Percentiles rank a stretch among this genome's conserved stretches.
Conservation (phyloP, 371 early-diverging fungal genomes). For the Syncephalastrum racemosum region DNA sequence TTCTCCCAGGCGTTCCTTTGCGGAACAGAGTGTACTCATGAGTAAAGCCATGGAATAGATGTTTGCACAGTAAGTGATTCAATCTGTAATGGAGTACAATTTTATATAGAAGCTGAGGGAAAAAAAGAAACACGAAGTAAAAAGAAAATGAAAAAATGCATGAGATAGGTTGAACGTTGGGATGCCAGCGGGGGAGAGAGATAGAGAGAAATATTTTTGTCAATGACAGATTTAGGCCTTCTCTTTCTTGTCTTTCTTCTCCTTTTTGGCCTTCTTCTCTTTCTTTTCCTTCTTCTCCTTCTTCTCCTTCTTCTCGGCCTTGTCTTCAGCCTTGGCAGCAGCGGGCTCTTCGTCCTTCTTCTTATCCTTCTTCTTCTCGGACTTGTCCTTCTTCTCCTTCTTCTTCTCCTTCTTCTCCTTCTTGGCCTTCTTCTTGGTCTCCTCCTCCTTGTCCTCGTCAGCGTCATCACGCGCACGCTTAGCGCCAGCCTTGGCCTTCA, state of each 20-base stretch:
- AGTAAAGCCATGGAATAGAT: no score
- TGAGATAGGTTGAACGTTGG: neutral
- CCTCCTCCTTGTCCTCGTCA: no score
- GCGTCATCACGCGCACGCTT: neutral
- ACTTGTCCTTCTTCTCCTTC: slow-evolving; percentile 14
- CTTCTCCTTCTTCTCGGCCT: slow-evolving; percentile 58
- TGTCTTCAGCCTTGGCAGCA: slow-evolving; percentile 33
- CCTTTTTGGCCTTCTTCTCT: slow-evolving; percentile 59
- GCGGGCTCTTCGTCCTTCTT: slow-evolving; percentile 30
- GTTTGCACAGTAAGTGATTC: no score
- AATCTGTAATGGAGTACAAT: no score
- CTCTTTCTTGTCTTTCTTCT: slow-evolving; percentile 46
- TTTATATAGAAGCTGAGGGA: slow-evolving; percentile 2
- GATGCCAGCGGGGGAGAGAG: neutral
- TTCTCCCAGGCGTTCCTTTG: no score
- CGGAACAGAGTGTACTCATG: no score
- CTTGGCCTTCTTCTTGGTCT: slow-evolving; percentile 34
- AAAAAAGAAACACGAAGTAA: neutral
- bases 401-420: slow-evolving; percentile 50
- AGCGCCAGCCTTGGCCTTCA: neutral
- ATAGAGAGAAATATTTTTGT: neutral
- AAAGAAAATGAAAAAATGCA: neutral
- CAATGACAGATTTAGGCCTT: slow-evolving; percentile 18
- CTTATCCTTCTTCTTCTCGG: slow-evolving; percentile 3
- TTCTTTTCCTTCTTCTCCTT: slow-evolving; percentile 54